Evolutionary conservation across 306 rosid genomes (phyloP).

Genomic region (Cicer cuneatum): DNA sequence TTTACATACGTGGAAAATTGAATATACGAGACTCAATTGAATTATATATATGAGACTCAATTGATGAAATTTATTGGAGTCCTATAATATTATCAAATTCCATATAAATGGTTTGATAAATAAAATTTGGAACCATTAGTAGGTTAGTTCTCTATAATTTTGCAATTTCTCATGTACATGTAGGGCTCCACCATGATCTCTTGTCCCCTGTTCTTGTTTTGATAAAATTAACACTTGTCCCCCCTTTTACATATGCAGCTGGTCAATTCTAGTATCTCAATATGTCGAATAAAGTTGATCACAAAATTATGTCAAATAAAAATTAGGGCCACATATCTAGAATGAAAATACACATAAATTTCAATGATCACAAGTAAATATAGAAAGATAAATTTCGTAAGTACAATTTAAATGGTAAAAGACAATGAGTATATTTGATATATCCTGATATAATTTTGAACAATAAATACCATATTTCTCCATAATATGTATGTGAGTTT

Average conservation of each 20-base stretch:
- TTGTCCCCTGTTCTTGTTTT: slow-evolving; percentile 14
- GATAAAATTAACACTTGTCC: neutral
- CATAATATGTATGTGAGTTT: no score
- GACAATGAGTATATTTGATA: no score
- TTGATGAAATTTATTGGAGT: neutral
- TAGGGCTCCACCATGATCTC: slow-evolving; percentile 35
- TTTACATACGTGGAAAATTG: no score
- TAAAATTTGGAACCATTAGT: slow-evolving; percentile 40
- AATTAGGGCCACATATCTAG: neutral
- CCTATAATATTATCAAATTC: neutral
- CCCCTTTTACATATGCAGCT: slow-evolving; percentile 15
- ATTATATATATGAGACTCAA: neutral
- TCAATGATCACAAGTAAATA: neutral
- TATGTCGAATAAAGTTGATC: neutral
- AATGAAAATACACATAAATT: neutral
- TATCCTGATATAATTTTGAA: no score
- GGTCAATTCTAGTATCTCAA: slow-evolving; percentile 21
- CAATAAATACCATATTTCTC: no score
- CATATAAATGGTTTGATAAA: neutral
- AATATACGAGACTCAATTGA: no score
- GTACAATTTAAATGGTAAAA: no score
- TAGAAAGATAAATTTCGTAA: no score
- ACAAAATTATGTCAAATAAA: no score
- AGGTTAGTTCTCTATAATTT: slow-evolving; percentile 21
- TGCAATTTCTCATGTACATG: slow-evolving; percentile 29